A percentile compares a stretch with the other conserved stretches of the same genome.
phyloP scores from a whole-genome alignment of 352 stramenopile species.

The Phytophthora sp. region DNA sequence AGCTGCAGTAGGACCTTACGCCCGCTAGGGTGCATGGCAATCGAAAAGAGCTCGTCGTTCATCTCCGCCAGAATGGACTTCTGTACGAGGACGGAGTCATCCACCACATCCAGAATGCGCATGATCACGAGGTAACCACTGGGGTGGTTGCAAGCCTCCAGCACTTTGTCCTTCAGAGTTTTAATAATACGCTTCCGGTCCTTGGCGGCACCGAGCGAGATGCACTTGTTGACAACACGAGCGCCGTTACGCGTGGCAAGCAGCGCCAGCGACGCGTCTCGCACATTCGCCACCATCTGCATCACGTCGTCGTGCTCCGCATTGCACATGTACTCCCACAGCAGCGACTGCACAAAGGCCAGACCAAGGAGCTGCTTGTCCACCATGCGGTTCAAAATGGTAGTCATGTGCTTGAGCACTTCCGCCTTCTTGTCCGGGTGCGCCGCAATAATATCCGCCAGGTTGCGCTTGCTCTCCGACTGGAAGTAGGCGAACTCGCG shows the following conservation, averaged over 20 bases:
- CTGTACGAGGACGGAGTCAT: constrained; percentile 91
- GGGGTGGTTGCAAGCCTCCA: constrained; percentile 89
- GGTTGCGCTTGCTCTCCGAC: constrained; percentile 83
- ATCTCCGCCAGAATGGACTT: constrained; percentile 88
- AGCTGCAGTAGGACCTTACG: constrained; percentile 85
- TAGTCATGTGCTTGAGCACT: constrained; percentile 73
- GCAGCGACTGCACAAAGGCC: constrained; percentile 88
- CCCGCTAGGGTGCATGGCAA: constrained; percentile 77
- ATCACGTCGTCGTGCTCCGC: constrained; percentile 81
- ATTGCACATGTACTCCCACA: constrained; percentile 91
- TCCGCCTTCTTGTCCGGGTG: constrained; percentile 77
- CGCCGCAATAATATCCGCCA: constrained; percentile 69
- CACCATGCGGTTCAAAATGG: constrained; percentile 85
- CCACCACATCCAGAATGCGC: constrained; percentile 89
- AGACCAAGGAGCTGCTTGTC: constrained; percentile 90
- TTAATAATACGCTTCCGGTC: constrained; percentile 93
- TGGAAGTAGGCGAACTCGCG: constrained; percentile 91
- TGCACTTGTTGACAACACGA: constrained; percentile 86
- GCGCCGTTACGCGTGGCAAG: constrained; percentile 89
- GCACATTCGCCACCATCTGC: constrained; percentile 86
- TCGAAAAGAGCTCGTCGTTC: constrained; percentile 73
- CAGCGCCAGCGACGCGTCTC: constrained; percentile 85
- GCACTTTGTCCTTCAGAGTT: constrained; percentile 89
- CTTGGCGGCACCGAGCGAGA: constrained; percentile 84
- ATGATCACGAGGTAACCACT: constrained; percentile 91